Evolutionary conservation across 768 basidiomycete genomes (phyloP), one percentile per base, ranked within the genome.

Genomic region (Multifurca ochricompacta): DNA sequence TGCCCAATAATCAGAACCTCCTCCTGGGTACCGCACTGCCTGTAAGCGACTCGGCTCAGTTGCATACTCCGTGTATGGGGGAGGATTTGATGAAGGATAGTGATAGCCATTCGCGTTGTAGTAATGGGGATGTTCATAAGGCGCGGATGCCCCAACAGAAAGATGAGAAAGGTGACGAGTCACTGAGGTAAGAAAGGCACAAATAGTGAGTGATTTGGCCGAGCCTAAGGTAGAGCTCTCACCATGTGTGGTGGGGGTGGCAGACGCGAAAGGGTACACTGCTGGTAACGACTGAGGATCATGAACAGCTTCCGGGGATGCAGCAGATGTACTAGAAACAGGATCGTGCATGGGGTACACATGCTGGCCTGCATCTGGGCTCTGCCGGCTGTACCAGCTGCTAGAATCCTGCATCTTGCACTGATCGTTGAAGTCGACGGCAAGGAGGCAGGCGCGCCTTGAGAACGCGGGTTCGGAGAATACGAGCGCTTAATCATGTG

Each of bases 201-300:
- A 42, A 11, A 31, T 30, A 40, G 65, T 51, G 30, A 45, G 27
- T 36, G 3, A 19, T 19, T 63, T 19, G 56, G 28, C 30, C 8
- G 21, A 21, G 23, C 23, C 18, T 9, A 14, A 9, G 31, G 44
- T 55, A 37, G 27, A 23, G 35, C 21, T 32, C 69, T 58, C 64
- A 87, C 88, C 85, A 64, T 90, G 87, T 34, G 80, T 74, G 7
- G 85, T 78, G n/a, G 87, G 86, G 4, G 82, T 85, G 25, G 83
- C 82, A 55, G 87, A 88, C 35, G 83, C 83, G 63, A 83, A 75
- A 35, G 88, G 85, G 66, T 87, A 90, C 31, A 77, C 72, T 4
- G 80, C 77, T 42, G 87, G 73, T 23, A 90, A 68, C 48, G 76
- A 69, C 58, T 87, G 86, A 2, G 85, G 81, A 66, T 82, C 80